Evolutionary conservation across 805 yeast species (phyloP).

Genomic region (Starmerella bombi): DNA sequence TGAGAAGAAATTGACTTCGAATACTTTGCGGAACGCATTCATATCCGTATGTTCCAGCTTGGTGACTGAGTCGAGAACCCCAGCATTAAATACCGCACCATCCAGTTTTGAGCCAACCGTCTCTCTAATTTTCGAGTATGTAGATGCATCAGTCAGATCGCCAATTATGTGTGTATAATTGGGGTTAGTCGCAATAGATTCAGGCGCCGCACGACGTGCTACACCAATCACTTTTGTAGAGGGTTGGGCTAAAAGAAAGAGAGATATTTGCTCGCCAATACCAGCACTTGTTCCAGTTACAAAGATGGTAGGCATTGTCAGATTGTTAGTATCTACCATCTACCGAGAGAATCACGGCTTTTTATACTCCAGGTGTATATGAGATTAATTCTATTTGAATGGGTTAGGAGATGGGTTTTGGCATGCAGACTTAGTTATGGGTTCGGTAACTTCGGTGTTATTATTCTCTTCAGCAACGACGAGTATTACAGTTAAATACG

Average conservation of each 20-base stretch:
- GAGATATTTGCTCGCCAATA: constrained; percentile 64
- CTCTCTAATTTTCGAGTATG: constrained; percentile 25
- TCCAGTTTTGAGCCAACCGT: constrained; percentile 28
- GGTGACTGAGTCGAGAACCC: constrained; percentile 65
- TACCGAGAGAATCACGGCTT: no score
- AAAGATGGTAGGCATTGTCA: constrained; percentile 15
- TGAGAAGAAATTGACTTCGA: constrained; percentile 68
- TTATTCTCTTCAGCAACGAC: no score
- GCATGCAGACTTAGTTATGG: no score
- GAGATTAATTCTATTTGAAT: no score
- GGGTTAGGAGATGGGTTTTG: no score
- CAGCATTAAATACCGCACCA: constrained; percentile 54
- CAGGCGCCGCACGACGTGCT: constrained; percentile 47
- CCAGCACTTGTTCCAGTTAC: constrained; percentile 23
- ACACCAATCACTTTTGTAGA: constrained; percentile 47
- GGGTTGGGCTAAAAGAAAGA: constrained; percentile 32
- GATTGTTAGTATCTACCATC: no score
- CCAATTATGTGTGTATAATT: constrained; percentile 33
- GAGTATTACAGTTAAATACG: no score
- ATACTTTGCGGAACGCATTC: constrained; percentile 47
- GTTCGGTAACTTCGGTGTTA: no score
- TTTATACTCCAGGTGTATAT: no score
- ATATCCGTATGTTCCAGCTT: constrained; percentile 34
- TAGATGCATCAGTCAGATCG: constrained; percentile 36
- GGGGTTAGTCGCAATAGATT: constrained; percentile 30